Conservation (phyloP, 371 early-diverging fungal genomes). For the Apophysomyces variabilis region DNA sequence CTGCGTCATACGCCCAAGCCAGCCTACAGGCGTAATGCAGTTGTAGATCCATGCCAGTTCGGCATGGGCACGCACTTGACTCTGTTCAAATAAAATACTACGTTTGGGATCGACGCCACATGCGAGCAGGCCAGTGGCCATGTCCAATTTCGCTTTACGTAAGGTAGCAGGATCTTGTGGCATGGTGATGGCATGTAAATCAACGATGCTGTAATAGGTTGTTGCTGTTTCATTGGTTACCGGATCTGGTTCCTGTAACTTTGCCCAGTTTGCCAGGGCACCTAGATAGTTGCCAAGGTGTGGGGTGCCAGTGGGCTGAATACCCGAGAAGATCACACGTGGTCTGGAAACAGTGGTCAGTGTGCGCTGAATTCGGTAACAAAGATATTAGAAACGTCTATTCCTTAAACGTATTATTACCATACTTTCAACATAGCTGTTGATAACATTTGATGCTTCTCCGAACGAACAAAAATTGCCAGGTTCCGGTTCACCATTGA, state of each 20-base stretch:
- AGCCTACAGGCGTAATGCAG: slow-evolving; percentile 85
- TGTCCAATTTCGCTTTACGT: slow-evolving; percentile 65
- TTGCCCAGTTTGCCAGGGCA: slow-evolving; percentile 86
- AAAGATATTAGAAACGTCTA: not conserved
- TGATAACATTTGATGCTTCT: too few relatives aligned
- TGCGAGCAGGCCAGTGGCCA: slow-evolving; percentile 79
- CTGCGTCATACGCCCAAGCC: slow-evolving; percentile 94
- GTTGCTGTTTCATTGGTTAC: slow-evolving; percentile 25
- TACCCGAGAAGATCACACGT: slow-evolving; percentile 75
- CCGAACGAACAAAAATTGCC: too few relatives aligned
- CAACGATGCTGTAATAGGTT: slow-evolving; percentile 81
- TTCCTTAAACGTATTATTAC: not conserved
- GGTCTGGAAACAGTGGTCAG: slow-evolving; percentile 21
- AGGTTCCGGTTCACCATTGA: too few relatives aligned
- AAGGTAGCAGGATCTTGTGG: slow-evolving; percentile 75
- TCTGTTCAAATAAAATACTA: slow-evolving; percentile 82
- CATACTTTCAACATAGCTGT: too few relatives aligned
- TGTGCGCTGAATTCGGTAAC: slow-evolving; percentile 20
- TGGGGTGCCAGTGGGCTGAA: slow-evolving; percentile 93
- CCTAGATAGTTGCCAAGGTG: slow-evolving; percentile 97
- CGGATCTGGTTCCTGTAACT: slow-evolving; percentile 66
- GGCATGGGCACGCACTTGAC: slow-evolving; percentile 75
- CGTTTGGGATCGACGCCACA: slow-evolving; percentile 87
- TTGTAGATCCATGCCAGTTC: slow-evolving; percentile 88
- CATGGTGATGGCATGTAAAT: slow-evolving; percentile 91